These are phyloP conservation scores for Maudiozyma humilis DNA, from an alignment of 1,139 yeast species.

Conservation along the genomic window DNA sequence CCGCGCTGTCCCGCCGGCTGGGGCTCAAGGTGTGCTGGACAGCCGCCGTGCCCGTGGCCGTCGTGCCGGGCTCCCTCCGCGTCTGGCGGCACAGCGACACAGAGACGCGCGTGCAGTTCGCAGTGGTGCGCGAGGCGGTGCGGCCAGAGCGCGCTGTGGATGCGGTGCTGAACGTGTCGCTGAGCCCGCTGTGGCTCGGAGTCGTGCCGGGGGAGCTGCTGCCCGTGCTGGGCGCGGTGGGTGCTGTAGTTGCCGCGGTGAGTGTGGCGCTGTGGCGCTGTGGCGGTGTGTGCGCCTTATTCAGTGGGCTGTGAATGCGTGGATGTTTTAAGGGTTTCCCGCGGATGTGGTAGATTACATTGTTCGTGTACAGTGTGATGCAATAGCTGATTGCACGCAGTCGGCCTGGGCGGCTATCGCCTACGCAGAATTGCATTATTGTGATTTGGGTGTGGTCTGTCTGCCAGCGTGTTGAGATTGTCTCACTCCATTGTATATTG, in stretches of 20 bases:
- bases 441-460: too few relatives aligned
- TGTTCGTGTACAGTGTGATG: too few relatives aligned
- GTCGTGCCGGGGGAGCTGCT: not conserved
- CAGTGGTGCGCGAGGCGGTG: not conserved
- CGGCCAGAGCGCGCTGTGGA: too few relatives aligned
- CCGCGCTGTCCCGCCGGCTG: not conserved
- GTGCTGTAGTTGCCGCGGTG: not conserved
- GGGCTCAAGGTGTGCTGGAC: not conserved
- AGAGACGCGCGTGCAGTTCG: not conserved
- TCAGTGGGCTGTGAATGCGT: too few relatives aligned
- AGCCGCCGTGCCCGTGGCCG: not conserved
- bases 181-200: not conserved
- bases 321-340: too few relatives aligned
- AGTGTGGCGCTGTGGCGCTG: not conserved
- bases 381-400: too few relatives aligned
- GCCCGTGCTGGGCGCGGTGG: not conserved
- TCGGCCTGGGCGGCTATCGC: too few relatives aligned
- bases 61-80: not conserved
- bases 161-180: not conserved
- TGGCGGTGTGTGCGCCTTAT: not conserved
- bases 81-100: not conserved
- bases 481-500: too few relatives aligned
- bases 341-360: too few relatives aligned
- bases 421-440: too few relatives aligned
- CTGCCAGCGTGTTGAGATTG: too few relatives aligned